Percentiles rank a stretch among this genome's conserved stretches.
Conservation (phyloP, 345 rosid species). For the Gossypioides kirkii region DNA sequence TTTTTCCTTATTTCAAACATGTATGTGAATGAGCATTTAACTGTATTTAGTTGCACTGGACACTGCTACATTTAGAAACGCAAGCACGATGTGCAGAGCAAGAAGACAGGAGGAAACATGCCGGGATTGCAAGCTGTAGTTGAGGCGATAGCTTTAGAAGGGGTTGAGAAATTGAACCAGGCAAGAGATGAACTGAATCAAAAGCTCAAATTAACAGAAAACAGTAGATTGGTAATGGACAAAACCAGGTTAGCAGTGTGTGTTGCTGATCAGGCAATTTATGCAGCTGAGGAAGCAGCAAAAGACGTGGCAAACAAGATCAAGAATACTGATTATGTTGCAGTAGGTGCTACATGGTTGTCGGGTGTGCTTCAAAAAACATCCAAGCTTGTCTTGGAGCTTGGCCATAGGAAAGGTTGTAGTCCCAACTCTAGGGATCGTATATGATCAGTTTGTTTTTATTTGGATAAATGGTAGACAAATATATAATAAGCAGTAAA, state of each 20-base stretch:
- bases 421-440: conserved; percentile 2
- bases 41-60: background rate
- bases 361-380: conserved; percentile 9
- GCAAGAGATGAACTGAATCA: background rate
- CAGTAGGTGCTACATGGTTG: conserved; percentile 6
- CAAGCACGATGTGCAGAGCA: background rate
- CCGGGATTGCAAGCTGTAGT: background rate
- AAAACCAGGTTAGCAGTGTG: background rate
- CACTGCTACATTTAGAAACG: too few species aligned
- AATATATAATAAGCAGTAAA: too few species aligned
- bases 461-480: background rate
- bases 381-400: background rate
- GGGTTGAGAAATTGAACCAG: background rate
- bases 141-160: background rate
- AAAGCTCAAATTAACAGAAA: background rate
- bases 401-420: background rate
- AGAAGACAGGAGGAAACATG: background rate
- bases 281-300: conserved; percentile 1
- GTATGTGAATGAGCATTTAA: background rate
- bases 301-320: background rate
- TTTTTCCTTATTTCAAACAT: background rate
- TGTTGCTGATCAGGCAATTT: background rate
- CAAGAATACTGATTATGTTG: conserved; percentile 8
- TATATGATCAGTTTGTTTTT: background rate
- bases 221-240: background rate